Percentiles rank a stretch among this genome's conserved stretches.
Evolutionary conservation across 1,139 yeast genomes (phyloP).

Genomic region (Zygoascus hellenicus): DNA sequence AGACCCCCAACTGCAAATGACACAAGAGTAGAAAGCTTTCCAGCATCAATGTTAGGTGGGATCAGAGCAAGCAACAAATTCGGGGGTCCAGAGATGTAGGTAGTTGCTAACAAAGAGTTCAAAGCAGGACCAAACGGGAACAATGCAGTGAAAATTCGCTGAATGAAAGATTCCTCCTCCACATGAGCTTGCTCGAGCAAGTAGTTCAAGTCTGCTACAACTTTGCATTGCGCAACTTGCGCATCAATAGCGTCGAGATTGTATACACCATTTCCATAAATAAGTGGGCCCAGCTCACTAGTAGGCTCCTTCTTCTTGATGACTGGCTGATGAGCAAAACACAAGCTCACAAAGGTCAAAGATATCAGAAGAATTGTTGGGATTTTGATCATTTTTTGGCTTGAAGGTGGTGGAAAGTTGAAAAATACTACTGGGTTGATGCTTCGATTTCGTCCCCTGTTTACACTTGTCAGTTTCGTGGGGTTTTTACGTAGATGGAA

Average conservation of each 20-base stretch:
- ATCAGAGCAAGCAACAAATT: slow-evolving; percentile 47
- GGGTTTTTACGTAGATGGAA: background rate
- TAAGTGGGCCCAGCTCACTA: slow-evolving; percentile 9
- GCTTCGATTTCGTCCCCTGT: background rate
- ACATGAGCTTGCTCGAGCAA: slow-evolving; percentile 17
- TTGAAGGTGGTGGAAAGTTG: background rate
- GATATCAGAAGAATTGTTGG: background rate
- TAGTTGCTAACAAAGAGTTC: slow-evolving; percentile 56
- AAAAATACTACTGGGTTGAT: background rate
- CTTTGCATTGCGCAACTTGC: slow-evolving; percentile 31
- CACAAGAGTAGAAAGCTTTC: slow-evolving; percentile 46
- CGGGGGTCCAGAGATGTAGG: slow-evolving; percentile 59
- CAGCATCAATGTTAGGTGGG: slow-evolving; percentile 46
- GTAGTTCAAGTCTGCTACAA: slow-evolving; percentile 36
- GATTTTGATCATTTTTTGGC: background rate
- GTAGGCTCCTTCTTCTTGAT: background rate
- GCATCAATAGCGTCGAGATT: slow-evolving; percentile 33
- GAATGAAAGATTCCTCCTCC: slow-evolving; percentile 28
- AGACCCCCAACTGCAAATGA: slow-evolving; percentile 68
- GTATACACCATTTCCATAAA: slow-evolving; percentile 37
- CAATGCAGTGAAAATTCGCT: slow-evolving; percentile 27
- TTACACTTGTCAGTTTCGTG: background rate
- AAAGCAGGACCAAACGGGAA: slow-evolving; percentile 53
- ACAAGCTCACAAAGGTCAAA: too few species aligned
- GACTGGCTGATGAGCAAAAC: too few species aligned